Percentiles rank a stretch among this genome's conserved stretches.
Conservation (phyloP, 164 flowering plant species). For the Nymphaea thermarum region DNA sequence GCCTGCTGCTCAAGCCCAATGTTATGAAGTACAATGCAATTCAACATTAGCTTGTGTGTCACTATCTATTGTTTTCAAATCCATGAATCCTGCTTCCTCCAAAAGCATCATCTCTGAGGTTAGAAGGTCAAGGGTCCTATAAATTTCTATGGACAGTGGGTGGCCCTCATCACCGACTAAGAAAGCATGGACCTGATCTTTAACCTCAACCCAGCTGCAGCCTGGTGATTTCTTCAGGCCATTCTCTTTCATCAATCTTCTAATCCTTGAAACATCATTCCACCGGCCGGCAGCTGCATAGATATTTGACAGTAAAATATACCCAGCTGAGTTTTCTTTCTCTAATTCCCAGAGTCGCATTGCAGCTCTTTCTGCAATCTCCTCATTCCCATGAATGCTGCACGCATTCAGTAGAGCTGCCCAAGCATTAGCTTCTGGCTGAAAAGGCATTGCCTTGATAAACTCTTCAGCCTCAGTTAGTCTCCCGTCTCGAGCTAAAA, state of each 20-base stretch:
- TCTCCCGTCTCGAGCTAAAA: conserved; percentile 47
- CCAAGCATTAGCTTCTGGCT: conserved; percentile 42
- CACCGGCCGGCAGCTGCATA: conserved; percentile 56
- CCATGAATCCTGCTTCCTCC: too few relatives aligned
- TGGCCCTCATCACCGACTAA: conserved; percentile 36
- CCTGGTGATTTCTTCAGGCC: conserved; percentile 45
- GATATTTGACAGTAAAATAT: conserved; percentile 45
- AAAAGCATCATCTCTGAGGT: conserved; percentile 9
- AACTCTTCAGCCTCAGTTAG: conserved; percentile 46
- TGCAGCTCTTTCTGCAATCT: conserved; percentile 34
- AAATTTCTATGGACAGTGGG: conserved; percentile 20
- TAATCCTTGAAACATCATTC: conserved; percentile 32
- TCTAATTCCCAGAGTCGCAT: conserved; percentile 24
- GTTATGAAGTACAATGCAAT: too few relatives aligned
- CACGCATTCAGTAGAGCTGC: conserved; percentile 54
- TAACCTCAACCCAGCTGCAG: conserved; percentile 52
- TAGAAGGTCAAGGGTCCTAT: conserved; percentile 21
- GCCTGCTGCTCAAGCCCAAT: too few relatives aligned
- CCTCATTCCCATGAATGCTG: conserved; percentile 29
- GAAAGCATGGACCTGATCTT: conserved; percentile 31
- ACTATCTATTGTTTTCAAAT: too few relatives aligned
- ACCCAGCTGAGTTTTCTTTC: conserved; percentile 32
- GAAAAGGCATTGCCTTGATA: conserved; percentile 35
- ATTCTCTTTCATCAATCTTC: conserved; percentile 37
- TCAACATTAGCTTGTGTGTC: too few relatives aligned